phyloP scores from a whole-genome alignment of 1,284 basidiomycete species.

The Fomitopsis schrenkii region DNA sequence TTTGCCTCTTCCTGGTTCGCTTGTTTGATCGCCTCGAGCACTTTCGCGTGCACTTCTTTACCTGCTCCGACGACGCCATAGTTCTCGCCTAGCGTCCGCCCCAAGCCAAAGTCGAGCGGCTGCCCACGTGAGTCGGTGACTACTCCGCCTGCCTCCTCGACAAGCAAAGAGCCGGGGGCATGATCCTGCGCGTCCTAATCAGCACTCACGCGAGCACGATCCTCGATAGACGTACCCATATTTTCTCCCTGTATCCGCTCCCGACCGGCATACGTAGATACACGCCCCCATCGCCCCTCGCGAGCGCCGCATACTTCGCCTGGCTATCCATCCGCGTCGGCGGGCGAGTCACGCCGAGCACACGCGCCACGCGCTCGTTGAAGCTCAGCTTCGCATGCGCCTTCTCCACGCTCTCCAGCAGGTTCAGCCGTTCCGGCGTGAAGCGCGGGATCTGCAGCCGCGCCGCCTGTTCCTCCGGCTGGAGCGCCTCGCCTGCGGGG shows the following conservation, averaged over 20 bases:
- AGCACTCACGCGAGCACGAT: slow-evolving; percentile 11
- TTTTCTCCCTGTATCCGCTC: slow-evolving; percentile 26
- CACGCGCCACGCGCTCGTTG: slow-evolving; percentile 69
- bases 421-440: slow-evolving; percentile 48
- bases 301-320: slow-evolving; percentile 91
- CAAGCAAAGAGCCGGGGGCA: slow-evolving; percentile 81
- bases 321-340: slow-evolving; percentile 96
- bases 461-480: slow-evolving; percentile 28
- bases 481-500: slow-evolving; percentile 11
- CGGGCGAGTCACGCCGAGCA: slow-evolving; percentile 64
- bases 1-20: slow-evolving; percentile 57
- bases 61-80: slow-evolving; percentile 83
- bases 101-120: slow-evolving; percentile 83
- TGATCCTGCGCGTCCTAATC: slow-evolving; percentile 62
- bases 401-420: slow-evolving; percentile 94
- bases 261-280: slow-evolving; percentile 92
- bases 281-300: slow-evolving; percentile 83
- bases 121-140: slow-evolving; percentile 83
- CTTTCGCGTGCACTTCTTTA: slow-evolving; percentile 59
- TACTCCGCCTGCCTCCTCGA: slow-evolving; percentile 87
- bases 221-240: slow-evolving; percentile 84
- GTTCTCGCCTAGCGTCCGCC: slow-evolving; percentile 84
- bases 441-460: slow-evolving; percentile 44
- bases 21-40: slow-evolving; percentile 74
- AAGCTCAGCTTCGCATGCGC: slow-evolving; percentile 88